Base-by-base conservation (phyloP, 2,329 filamentous ascomycete genomes). In the Aspergillus awamori region DNA sequence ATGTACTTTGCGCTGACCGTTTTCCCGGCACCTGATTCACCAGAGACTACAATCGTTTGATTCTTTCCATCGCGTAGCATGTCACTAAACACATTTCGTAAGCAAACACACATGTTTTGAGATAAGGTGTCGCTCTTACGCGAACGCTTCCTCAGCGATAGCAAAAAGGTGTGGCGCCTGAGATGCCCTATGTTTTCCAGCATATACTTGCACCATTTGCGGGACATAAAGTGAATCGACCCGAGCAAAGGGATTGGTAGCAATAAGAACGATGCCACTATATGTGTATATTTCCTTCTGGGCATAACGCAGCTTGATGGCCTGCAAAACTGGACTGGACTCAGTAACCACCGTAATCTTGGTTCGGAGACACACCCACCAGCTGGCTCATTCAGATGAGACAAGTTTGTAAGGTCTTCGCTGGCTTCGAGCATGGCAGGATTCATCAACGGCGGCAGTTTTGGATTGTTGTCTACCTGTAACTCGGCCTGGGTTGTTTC, bases 211-310 rank as follows among this genome's bases (percentile, higher is more conserved):
- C n/a, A 99, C 93, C 94, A 99, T 99, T 67, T 95, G 95, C 17
- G 94, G 93, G 10, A 99, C 95, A 79, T 99, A 99, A 73, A 99
- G 87, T 45, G 95, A 99, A 77, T 99, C 95, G 68, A 99, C 93
- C 67, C 95, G 87, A 57, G 96, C 95, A 74, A 99, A 99, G 22
- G 95, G 95, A 80, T 99, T 99, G 65, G 95, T 96, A 65, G 95
- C 95, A 81, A 99, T 99, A 70, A 99, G 85, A 67, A 99, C 95
- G 74, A 99, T 98, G 75, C 95, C 95, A 76, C 92, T 97, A 83
- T 99, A 99, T 74, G 95, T 99, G 84, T 99, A 99, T 73, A 99
- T 99, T 79, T 99, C 95, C 81, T 98, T 98, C 79, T 99, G 95
- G 65, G 91, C 86, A 81, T 99, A 99, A 77, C 95, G 92, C 75